phyloP scores from a whole-genome alignment of 1,284 basidiomycete genomes.

The Puccinia novopanici region DNA sequence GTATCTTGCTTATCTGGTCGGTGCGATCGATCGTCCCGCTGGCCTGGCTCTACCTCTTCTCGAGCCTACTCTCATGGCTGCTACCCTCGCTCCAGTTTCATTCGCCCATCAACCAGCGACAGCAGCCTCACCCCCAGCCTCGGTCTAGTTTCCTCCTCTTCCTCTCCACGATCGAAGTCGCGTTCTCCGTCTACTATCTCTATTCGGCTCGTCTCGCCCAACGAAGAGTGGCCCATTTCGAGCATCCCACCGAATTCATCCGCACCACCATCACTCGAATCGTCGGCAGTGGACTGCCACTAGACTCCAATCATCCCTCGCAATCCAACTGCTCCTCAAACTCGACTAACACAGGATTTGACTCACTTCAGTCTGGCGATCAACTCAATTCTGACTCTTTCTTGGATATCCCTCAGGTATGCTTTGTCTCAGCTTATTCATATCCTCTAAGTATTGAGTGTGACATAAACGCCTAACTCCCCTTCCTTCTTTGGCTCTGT shows the following conservation, averaged over 20 bases:
- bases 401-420: slow-evolving; percentile 9
- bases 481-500: not conserved
- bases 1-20: slow-evolving; percentile 14
- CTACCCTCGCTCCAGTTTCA: not conserved
- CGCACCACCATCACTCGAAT: slow-evolving; percentile 22
- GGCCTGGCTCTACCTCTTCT: slow-evolving; percentile 24
- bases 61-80: not conserved
- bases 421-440: not conserved
- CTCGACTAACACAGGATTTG: slow-evolving; percentile 3
- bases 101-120: not conserved
- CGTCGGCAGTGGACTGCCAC: slow-evolving; percentile 32
- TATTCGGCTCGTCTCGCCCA: slow-evolving; percentile 21
- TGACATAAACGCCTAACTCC: too few species aligned
- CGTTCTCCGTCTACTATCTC: slow-evolving; percentile 44
- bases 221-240: slow-evolving; percentile 9
- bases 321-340: slow-evolving; percentile 1
- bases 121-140: not conserved
- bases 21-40: slow-evolving; percentile 31
- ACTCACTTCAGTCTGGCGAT: not conserved
- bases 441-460: too few species aligned
- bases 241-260: slow-evolving; percentile 24
- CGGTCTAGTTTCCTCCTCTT: not conserved
- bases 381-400: not conserved
- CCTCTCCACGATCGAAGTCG: slow-evolving; percentile 33
- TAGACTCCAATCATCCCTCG: not conserved